Conservation (phyloP, 495 filamentous ascomycete species). For the Daldinia loculata region DNA sequence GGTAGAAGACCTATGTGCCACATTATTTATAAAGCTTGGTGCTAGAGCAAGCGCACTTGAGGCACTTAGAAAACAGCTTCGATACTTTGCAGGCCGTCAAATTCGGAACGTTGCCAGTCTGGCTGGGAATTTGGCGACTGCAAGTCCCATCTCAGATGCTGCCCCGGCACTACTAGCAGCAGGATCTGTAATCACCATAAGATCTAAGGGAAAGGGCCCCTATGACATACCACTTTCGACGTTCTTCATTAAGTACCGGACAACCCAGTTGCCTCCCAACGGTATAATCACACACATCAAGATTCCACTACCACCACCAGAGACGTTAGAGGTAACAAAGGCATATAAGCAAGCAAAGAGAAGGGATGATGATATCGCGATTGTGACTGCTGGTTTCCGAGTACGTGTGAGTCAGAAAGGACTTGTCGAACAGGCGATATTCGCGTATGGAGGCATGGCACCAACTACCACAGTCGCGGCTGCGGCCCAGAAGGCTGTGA, state of each 20-base stretch:
- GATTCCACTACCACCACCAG: constrained; percentile 66
- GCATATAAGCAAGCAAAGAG: constrained; percentile 87
- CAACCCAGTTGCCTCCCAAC: constrained; percentile 75
- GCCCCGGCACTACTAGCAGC: constrained; percentile 85
- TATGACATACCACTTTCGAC: constrained; percentile 76
- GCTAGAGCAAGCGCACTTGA: constrained; percentile 69
- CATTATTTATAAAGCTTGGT: constrained; percentile 53
- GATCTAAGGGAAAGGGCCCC: constrained; percentile 68
- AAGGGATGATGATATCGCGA: constrained; percentile 89
- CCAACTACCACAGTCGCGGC: constrained; percentile 76
- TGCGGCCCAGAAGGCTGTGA: constrained; percentile 66
- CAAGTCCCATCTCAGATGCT: constrained; percentile 87
- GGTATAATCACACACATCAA: constrained; percentile 78
- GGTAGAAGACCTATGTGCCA: constrained; percentile 61
- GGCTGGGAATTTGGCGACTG: constrained; percentile 85
- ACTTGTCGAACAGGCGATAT: constrained; percentile 67
- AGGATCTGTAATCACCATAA: constrained; percentile 75
- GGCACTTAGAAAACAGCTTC: constrained; percentile 70
- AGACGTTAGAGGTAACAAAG: constrained; percentile 65
- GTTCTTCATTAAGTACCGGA: constrained; percentile 84
- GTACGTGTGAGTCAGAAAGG: constrained; percentile 66
- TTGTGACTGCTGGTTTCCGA: constrained; percentile 80
- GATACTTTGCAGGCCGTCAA: constrained; percentile 86
- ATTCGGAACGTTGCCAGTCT: constrained; percentile 89
- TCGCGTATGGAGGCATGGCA: constrained; percentile 83